Conservation (phyloP, 2,329 filamentous ascomycete genomes). For the Claviceps quebecensis region DNA sequence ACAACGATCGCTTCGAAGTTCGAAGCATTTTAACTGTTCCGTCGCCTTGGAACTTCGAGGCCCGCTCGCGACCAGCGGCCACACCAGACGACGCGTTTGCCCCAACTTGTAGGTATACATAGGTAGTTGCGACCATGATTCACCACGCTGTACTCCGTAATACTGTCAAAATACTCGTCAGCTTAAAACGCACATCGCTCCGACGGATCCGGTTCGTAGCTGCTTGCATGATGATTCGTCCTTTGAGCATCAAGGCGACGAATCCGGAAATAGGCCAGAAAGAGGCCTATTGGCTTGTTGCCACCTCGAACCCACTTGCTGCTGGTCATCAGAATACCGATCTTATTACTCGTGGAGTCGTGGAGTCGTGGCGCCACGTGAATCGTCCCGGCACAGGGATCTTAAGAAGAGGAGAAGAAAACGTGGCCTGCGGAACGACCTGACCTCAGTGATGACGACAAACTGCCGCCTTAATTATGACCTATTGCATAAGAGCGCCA, state of each 20-base stretch:
- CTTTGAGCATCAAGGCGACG: neutral
- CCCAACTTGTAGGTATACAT: neutral
- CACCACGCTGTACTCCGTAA: neutral
- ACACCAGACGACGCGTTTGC: neutral
- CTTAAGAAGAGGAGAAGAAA: neutral
- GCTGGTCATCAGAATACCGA: neutral
- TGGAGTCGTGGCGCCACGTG: neutral
- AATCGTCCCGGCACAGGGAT: neutral
- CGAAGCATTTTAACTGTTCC: neutral
- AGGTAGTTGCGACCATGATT: too few species aligned
- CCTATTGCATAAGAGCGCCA: neutral
- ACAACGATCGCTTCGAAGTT: neutral
- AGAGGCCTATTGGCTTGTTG: neutral
- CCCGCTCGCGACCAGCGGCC: neutral
- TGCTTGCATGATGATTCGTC: neutral
- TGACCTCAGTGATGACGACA: neutral
- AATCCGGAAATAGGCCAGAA: neutral
- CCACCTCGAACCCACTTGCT: neutral
- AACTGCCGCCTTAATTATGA: too few species aligned
- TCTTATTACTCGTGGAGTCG: neutral
- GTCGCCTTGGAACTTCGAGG: neutral
- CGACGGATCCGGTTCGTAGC: neutral
- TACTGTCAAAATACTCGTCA: neutral
- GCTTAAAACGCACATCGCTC: neutral
- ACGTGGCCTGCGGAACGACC: neutral